Percentiles rank a stretch among this genome's conserved stretches.
Evolutionary conservation across 441 rosid genomes (phyloP).

Genomic region (Erysimum cheiri): DNA sequence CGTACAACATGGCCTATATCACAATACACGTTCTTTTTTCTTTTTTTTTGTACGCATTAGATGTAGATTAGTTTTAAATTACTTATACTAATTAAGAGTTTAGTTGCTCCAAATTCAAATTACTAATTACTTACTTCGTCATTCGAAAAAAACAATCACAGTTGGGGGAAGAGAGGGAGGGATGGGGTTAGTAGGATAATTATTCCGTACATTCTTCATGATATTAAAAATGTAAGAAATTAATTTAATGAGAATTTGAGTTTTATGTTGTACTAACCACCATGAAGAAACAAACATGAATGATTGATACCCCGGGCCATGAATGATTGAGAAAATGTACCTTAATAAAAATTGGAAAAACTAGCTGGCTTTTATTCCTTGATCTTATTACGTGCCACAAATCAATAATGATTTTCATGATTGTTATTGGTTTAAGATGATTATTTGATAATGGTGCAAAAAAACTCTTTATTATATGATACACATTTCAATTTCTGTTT

Average conservation of each 20-base stretch:
- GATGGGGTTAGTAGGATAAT: slow-evolving; percentile 11
- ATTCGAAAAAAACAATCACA: not conserved
- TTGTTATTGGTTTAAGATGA: slow-evolving; percentile 26
- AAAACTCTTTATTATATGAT: slow-evolving; percentile 25
- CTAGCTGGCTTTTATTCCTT: slow-evolving; percentile 39
- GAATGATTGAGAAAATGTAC: slow-evolving; percentile 37
- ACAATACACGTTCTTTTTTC: slow-evolving; percentile 34
- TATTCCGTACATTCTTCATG: slow-evolving; percentile 33
- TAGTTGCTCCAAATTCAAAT: slow-evolving; percentile 21
- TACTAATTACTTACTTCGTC: slow-evolving; percentile 22
- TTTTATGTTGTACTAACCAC: slow-evolving; percentile 41
- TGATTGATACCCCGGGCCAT: slow-evolving; percentile 31
- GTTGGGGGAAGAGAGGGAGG: no score
- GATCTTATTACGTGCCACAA: slow-evolving; percentile 39
- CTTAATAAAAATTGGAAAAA: slow-evolving; percentile 19
- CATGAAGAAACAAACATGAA: slow-evolving; percentile 32
- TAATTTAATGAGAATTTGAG: not conserved
- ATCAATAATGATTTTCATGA: slow-evolving; percentile 39
- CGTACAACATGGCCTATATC: slow-evolving; percentile 43
- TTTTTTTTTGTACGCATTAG: not conserved
- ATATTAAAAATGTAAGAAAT: no score
- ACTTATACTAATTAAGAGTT: not conserved
- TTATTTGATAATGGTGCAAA: not conserved
- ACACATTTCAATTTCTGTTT: slow-evolving; percentile 1
- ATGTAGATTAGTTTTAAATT: not conserved